Conservation (phyloP, 1,139 yeast species). For the Candida frijolesensis region DNA sequence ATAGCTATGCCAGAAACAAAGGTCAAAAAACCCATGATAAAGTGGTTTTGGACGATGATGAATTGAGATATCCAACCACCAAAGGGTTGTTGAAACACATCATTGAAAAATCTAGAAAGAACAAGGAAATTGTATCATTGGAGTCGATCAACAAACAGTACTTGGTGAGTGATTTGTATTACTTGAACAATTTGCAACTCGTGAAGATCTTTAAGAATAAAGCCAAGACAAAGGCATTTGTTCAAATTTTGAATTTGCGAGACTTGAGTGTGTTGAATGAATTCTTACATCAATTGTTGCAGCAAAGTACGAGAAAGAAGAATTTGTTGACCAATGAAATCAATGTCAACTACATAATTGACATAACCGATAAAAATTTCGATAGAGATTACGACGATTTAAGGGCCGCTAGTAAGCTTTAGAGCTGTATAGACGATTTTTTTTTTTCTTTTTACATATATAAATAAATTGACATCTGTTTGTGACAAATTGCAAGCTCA, state of each 20-base stretch:
- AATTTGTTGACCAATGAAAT: constrained; percentile 20
- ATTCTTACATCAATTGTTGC: constrained; percentile 30
- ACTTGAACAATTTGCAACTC: constrained; percentile 38
- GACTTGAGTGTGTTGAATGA: constrained; percentile 33
- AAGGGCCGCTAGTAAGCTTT: constrained; percentile 7
- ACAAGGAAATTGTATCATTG: constrained; percentile 21
- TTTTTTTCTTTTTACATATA: no score
- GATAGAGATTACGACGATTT: constrained; percentile 21
- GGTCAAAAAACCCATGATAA: constrained; percentile 11
- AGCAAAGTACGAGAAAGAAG: constrained; percentile 12
- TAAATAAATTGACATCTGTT: no score
- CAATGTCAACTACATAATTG: constrained; percentile 37
- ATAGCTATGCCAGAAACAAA: constrained; percentile 15
- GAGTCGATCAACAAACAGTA: constrained; percentile 50
- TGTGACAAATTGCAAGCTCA: no score
- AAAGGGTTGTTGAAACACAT: constrained; percentile 38
- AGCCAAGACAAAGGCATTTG: constrained; percentile 46
- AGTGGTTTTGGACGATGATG: constrained; percentile 17
- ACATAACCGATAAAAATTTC: constrained; percentile 39
- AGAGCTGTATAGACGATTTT: neutral
- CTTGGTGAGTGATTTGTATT: constrained; percentile 43
- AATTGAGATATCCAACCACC: constrained; percentile 36
- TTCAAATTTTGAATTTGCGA: constrained; percentile 29
- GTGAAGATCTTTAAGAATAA: constrained; percentile 45
- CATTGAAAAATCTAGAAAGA: constrained; percentile 20